These are phyloP conservation scores for Globisporangium paddicum DNA, from an alignment of 352 stramenopile species.

Conservation along the genomic window DNA sequence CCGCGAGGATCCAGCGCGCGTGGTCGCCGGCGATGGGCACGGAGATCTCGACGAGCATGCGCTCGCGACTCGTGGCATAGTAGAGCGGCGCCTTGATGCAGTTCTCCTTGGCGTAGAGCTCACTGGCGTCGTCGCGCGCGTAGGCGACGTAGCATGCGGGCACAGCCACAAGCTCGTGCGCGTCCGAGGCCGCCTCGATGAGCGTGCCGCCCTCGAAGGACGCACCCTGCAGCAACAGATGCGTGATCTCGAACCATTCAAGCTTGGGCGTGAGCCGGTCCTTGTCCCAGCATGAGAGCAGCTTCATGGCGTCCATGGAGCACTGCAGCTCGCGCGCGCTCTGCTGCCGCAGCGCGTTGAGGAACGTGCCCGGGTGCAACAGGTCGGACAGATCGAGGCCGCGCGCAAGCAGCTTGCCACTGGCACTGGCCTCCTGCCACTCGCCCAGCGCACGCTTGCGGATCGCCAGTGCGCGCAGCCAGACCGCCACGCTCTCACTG, in stretches of 20 bases:
- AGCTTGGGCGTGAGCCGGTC: conserved; percentile 42
- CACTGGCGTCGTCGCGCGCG: conserved; percentile 63
- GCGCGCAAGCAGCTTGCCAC: conserved; percentile 65
- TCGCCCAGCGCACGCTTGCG: conserved; percentile 80
- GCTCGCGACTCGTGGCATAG: conserved; percentile 68
- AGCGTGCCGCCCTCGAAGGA: conserved; percentile 79
- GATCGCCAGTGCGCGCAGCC: conserved; percentile 75
- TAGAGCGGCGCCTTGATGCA: conserved; percentile 80
- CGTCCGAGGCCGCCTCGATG: conserved; percentile 76
- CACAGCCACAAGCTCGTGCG: conserved; percentile 73
- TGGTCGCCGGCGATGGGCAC: conserved; percentile 73
- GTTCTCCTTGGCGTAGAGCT: conserved; percentile 70
- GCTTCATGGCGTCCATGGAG: conserved; percentile 90
- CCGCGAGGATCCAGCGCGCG: conserved; percentile 72
- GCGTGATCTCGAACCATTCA: conserved; percentile 81
- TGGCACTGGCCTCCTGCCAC: conserved; percentile 68
- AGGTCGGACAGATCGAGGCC: conserved; percentile 87
- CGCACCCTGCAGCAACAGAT: conserved; percentile 83
- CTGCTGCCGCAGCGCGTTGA: conserved; percentile 93
- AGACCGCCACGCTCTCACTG: conserved; percentile 62
- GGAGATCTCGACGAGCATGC: conserved; percentile 78
- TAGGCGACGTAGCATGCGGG: conserved; percentile 84
- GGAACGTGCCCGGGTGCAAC: conserved; percentile 92
- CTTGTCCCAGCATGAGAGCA: conserved; percentile 88
- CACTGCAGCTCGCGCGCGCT: conserved; percentile 76